These are phyloP conservation scores for Apiospora pterosperma DNA, from an alignment of 2,329 filamentous ascomycete species.

Conservation along the genomic window DNA sequence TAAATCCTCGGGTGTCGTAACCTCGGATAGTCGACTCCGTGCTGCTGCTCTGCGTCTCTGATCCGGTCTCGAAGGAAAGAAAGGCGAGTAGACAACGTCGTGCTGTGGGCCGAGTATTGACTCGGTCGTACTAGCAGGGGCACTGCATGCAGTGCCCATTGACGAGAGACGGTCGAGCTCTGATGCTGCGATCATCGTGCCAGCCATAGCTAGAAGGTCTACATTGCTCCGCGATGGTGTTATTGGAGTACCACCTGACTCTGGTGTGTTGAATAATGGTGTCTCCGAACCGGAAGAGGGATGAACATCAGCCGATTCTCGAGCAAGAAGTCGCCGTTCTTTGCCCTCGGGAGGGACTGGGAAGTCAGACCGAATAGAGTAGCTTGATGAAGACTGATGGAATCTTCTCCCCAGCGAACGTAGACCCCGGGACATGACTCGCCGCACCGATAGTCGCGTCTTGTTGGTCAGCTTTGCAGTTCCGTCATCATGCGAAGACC, in stretches of 20 bases:
- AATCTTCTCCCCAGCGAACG: slow-evolving; percentile 18
- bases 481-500: background rate
- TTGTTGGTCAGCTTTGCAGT: background rate
- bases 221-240: slow-evolving; percentile 10
- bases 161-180: slow-evolving; percentile 24
- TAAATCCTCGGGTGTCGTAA: slow-evolving; percentile 25
- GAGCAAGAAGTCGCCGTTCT: slow-evolving; percentile 23
- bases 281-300: slow-evolving; percentile 26
- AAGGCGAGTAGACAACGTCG: background rate
- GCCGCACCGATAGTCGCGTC: slow-evolving; percentile 9
- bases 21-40: slow-evolving; percentile 25
- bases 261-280: slow-evolving; percentile 25
- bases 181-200: slow-evolving; percentile 21
- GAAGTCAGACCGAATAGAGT: slow-evolving; percentile 23
- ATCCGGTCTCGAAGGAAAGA: slow-evolving; percentile 12
- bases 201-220: slow-evolving; percentile 20
- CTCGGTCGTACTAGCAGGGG: background rate
- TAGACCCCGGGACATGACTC: slow-evolving; percentile 17
- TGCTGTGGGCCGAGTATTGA: background rate
- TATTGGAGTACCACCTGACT: slow-evolving; percentile 14
- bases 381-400: slow-evolving; percentile 19
- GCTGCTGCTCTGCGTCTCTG: slow-evolving; percentile 17
- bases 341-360: slow-evolving; percentile 19
- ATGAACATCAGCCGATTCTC: slow-evolving; percentile 23
- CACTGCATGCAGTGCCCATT: background rate